Evolutionary conservation across 129 eudicot genomes (phyloP).

Genomic region (Dittrichia graveolens): DNA sequence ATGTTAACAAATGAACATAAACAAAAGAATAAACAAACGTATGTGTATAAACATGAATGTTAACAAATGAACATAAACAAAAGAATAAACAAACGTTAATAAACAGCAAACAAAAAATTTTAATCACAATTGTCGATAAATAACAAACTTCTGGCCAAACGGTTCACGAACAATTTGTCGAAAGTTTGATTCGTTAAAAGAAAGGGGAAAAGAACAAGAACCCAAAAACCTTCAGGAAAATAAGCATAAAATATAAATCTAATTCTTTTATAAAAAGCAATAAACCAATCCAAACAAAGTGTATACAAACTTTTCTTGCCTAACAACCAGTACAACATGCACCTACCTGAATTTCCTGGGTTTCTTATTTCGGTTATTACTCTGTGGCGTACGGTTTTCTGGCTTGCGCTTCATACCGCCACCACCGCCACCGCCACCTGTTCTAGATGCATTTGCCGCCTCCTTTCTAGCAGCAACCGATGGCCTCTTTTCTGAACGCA

Average conservation of each 20-base stretch:
- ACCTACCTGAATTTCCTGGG: slow-evolving; percentile 41
- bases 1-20: no score
- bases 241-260: background rate
- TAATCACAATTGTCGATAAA: no score
- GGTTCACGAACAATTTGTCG: no score
- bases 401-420: slow-evolving; percentile 39
- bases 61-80: no score
- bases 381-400: slow-evolving; percentile 38
- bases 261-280: slow-evolving; percentile 4
- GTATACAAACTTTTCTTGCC: slow-evolving; percentile 4
- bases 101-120: no score
- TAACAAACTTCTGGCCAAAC: no score
- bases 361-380: slow-evolving; percentile 35
- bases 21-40: no score
- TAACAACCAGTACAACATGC: slow-evolving; percentile 7
- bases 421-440: slow-evolving; percentile 29
- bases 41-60: no score
- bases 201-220: background rate
- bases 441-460: slow-evolving; percentile 27
- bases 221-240: background rate
- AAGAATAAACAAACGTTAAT: no score
- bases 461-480: slow-evolving; percentile 46
- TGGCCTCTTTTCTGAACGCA: slow-evolving; percentile 43
- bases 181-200: no score
- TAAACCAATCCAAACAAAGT: slow-evolving; percentile 13